Evolutionary conservation across 345 rosid species (phyloP).

Genomic region (Carallia pectinifolia): DNA sequence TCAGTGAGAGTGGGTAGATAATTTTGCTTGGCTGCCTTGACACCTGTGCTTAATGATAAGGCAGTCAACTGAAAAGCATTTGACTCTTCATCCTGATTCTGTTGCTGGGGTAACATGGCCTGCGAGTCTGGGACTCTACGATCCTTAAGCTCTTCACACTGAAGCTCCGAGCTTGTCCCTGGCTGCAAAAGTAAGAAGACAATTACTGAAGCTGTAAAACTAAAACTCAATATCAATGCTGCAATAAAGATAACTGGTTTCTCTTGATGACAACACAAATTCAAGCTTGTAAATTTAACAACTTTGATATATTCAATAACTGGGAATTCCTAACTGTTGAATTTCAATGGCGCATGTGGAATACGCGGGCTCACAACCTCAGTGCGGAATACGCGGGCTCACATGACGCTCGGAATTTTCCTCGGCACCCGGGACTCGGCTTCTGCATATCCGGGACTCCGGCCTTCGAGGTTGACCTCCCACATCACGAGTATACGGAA

Average conservation of each 20-base stretch:
- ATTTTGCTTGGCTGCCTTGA: background rate
- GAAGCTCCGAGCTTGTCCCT: background rate
- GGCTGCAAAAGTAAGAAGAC: background rate
- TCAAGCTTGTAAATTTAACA: background rate
- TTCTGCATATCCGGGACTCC: no score
- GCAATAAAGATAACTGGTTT: background rate
- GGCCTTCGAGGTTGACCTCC: no score
- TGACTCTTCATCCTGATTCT: background rate
- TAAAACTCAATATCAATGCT: background rate
- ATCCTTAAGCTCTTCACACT: background rate
- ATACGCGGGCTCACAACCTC: no score
- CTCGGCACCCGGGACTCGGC: no score
- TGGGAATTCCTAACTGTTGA: no score
- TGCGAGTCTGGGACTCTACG: background rate
- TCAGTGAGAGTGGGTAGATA: background rate
- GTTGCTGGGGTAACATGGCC: constrained; percentile 1
- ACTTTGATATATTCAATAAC: no score
- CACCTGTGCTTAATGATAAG: constrained; percentile 18
- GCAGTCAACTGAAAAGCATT: background rate
- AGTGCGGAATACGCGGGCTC: no score
- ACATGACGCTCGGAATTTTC: no score
- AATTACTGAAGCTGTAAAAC: background rate
- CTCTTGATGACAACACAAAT: background rate
- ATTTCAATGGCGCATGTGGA: no score
- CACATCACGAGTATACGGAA: no score